Conservation (phyloP, 495 filamentous ascomycete species). For the Parathielavia hyrcaniae region DNA sequence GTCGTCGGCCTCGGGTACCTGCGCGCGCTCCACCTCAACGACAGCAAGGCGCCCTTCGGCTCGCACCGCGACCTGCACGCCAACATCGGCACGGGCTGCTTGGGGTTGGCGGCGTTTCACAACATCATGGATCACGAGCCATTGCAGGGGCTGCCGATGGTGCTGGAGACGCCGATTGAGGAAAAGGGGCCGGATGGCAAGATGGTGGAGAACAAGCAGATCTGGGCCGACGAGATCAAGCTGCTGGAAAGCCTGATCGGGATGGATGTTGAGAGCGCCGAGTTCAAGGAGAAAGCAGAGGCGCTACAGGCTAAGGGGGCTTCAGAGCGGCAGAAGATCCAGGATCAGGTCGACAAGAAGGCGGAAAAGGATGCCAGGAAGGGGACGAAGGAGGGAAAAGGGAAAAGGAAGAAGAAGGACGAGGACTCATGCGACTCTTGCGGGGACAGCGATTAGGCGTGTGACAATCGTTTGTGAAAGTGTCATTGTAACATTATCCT, state of each 20-base stretch:
- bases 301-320: conserved; percentile 64
- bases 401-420: conserved; percentile 31
- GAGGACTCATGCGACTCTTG: conserved; percentile 30
- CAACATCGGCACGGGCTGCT: conserved; percentile 89
- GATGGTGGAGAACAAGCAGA: conserved; percentile 59
- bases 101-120: conserved; percentile 84
- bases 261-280: conserved; percentile 62
- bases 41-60: conserved; percentile 78
- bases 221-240: conserved; percentile 85
- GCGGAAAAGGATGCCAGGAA: conserved; percentile 48
- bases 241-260: conserved; percentile 82
- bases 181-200: conserved; percentile 50
- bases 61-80: conserved; percentile 81
- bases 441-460: conserved; percentile 31
- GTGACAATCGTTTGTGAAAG: not conserved
- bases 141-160: conserved; percentile 77
- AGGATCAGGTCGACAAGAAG: conserved; percentile 65
- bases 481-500: not conserved
- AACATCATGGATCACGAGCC: conserved; percentile 77
- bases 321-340: conserved; percentile 63
- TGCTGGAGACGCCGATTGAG: conserved; percentile 91
- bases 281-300: conserved; percentile 51
- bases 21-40: conserved; percentile 83
- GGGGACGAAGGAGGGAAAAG: conserved; percentile 34
- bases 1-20: conserved; percentile 75